Evolutionary conservation across 306 rosid genomes (phyloP), one percentile per base, ranked within the genome.

Genomic region (Glycyrrhiza uralensis): DNA sequence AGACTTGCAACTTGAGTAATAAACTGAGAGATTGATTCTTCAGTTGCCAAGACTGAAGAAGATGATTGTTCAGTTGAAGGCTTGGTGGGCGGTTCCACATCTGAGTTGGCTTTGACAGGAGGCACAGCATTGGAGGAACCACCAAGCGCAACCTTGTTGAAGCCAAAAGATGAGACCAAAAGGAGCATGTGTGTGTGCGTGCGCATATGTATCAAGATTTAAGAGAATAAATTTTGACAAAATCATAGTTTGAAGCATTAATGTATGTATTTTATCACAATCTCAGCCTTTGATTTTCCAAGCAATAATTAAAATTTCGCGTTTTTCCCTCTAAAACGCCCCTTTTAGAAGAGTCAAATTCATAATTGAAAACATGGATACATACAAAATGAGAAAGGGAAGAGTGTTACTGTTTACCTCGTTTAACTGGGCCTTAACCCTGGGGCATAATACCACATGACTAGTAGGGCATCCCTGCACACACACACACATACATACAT

Each of bases 1-100:
- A 90, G 96, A 80, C 84, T 83, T 59, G 94, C 69, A 79, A 90
- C 90, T 79, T 90, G 84, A 86, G 77, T 32, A 67, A 90, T 81
- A 79, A 90, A 85, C 66, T 85, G 81, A 26, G 92, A 85, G 52
- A 88, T 72, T 38, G 90, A 79, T 80, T 90, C 90, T 64, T 88
- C 85, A 18, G 88, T 72, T 18, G 79, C 96, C 78, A 84, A 77
- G 69, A 66, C 72, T 36, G 81, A 70, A 62, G 84, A 76, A 54
- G 86, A 79, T 39, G 39, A 29, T 67, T n/a, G n/a, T n/a, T 49
- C 71, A 24, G 12, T 36, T 29, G 80, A 75, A 79, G 79, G 69
- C 12, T 77, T 71, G 23, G 55, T 42, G 0, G 72, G 44, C 61
- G 85, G 72, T 57, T 79, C 80, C 39, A 22, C 66, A 6, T 77